Conservation (phyloP, 306 rosid species). For the Abrus precatorius region DNA sequence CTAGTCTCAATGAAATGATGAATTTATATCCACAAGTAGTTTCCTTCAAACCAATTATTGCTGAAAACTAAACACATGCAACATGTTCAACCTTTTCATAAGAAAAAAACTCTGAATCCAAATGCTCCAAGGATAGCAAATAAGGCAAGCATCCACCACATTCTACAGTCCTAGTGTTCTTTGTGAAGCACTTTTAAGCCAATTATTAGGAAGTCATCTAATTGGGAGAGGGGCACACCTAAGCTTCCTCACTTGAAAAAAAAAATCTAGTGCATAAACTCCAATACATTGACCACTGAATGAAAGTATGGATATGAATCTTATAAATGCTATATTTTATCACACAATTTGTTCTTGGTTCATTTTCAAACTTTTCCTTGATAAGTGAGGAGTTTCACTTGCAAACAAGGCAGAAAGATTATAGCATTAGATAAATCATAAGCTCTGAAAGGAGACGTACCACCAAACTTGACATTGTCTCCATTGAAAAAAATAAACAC, state of each 20-base stretch:
- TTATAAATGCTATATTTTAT: not conserved
- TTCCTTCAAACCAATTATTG: constrained; percentile 1
- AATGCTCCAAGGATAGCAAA: not conserved
- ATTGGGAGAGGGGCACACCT: not conserved
- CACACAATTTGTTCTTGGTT: not conserved
- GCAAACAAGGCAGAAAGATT: constrained; percentile 2
- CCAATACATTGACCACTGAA: not conserved
- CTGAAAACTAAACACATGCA: not conserved
- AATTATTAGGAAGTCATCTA: not conserved
- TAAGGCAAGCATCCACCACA: not conserved
- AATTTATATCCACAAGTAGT: not conserved
- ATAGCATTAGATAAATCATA: constrained; percentile 10
- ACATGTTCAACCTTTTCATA: not conserved
- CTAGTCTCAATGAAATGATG: not conserved
- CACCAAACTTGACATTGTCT: constrained; percentile 72
- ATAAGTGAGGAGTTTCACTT: constrained; percentile 1
- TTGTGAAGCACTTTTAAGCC: not conserved
- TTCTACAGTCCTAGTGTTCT: not conserved
- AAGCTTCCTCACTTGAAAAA: not conserved
- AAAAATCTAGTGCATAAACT: not conserved
- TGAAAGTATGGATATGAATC: constrained; percentile 15
- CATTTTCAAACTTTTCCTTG: not conserved
- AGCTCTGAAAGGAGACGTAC: constrained; percentile 55
- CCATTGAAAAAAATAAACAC: constrained; percentile 86
- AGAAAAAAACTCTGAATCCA: constrained; percentile 21